Conservation (phyloP, 2,329 filamentous ascomycete genomes). For the Colletotrichum filicis region DNA sequence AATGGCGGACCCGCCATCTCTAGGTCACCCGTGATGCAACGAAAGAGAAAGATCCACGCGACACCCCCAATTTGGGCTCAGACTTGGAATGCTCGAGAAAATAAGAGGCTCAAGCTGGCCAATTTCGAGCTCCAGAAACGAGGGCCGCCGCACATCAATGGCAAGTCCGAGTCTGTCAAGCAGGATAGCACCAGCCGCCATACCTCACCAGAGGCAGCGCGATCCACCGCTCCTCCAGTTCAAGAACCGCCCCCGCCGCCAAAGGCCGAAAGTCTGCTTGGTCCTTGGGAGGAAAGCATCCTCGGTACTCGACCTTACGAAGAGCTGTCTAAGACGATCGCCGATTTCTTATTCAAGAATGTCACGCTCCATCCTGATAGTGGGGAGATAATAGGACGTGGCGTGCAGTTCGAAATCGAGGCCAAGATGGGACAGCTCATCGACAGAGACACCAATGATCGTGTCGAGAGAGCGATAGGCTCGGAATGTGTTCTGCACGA, state of each 20-base stretch:
- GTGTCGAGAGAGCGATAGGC: slow-evolving; percentile 73
- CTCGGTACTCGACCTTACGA: slow-evolving; percentile 78
- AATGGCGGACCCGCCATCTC: slow-evolving; percentile 51
- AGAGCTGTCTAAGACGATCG: slow-evolving; percentile 79
- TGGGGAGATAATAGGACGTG: slow-evolving; percentile 69
- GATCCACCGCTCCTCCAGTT: slow-evolving; percentile 40
- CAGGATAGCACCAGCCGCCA: slow-evolving; percentile 53
- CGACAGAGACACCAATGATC: slow-evolving; percentile 75
- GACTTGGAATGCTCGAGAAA: slow-evolving; percentile 47
- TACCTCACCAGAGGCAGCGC: slow-evolving; percentile 58
- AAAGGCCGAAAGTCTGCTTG: slow-evolving; percentile 49
- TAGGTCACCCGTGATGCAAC: slow-evolving; percentile 41
- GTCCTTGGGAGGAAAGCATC: slow-evolving; percentile 75
- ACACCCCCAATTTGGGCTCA: slow-evolving; percentile 62
- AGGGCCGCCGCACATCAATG: slow-evolving; percentile 49
- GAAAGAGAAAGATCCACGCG: slow-evolving; percentile 53
- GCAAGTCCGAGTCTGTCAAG: slow-evolving; percentile 47
- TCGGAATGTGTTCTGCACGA: slow-evolving; percentile 78
- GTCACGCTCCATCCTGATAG: slow-evolving; percentile 76
- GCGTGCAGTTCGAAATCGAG: slow-evolving; percentile 89
- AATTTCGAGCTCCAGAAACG: slow-evolving; percentile 60
- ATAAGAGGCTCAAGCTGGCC: slow-evolving; percentile 50
- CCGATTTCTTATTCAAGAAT: slow-evolving; percentile 81
- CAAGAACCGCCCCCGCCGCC: slow-evolving; percentile 35
- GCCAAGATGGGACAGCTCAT: slow-evolving; percentile 90